A percentile compares a stretch with the other conserved stretches of the same genome.
Conservation (phyloP, 306 rosid genomes). For the Gastrolobium villosum region DNA sequence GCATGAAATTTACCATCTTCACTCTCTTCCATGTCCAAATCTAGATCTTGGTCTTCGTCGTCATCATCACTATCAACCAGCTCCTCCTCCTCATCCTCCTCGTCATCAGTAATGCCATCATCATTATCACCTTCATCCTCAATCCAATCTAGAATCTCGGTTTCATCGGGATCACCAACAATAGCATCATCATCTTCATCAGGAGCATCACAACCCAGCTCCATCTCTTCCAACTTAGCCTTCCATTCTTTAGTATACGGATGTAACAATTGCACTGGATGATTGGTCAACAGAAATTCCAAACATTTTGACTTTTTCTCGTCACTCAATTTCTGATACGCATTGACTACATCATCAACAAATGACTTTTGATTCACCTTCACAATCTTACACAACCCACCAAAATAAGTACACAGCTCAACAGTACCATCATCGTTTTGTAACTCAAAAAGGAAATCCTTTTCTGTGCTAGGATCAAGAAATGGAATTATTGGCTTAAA, state of each 20-base stretch:
- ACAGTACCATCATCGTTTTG: constrained; percentile 74
- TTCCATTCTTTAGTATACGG: constrained; percentile 98
- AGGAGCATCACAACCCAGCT: constrained; percentile 96
- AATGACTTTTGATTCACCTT: constrained; percentile 82
- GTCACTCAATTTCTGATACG: constrained; percentile 78
- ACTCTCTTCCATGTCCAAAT: constrained; percentile 60
- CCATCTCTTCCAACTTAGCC: constrained; percentile 91
- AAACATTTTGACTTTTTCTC: constrained; percentile 86
- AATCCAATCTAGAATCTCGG: constrained; percentile 82
- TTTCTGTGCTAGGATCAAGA: constrained; percentile 82
- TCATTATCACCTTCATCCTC: constrained; percentile 62
- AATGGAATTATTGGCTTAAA: constrained; percentile 68
- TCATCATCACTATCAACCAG: constrained; percentile 45
- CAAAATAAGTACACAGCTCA: constrained; percentile 82
- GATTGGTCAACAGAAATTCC: constrained; percentile 78
- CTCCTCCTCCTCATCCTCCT: constrained; percentile 31
- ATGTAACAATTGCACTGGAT: constrained; percentile 82
- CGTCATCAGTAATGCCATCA: constrained; percentile 26
- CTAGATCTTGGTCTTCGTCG: constrained; percentile 47
- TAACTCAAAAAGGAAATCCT: constrained; percentile 68
- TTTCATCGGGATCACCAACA: constrained; percentile 53
- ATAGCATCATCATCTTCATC: constrained; percentile 67
- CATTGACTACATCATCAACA: constrained; percentile 94
- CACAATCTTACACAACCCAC: constrained; percentile 87
- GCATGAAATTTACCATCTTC: constrained; percentile 48